Base-by-base conservation (phyloP, 176 grass and related monocot species). In the Lolium multiflorum region DNA sequence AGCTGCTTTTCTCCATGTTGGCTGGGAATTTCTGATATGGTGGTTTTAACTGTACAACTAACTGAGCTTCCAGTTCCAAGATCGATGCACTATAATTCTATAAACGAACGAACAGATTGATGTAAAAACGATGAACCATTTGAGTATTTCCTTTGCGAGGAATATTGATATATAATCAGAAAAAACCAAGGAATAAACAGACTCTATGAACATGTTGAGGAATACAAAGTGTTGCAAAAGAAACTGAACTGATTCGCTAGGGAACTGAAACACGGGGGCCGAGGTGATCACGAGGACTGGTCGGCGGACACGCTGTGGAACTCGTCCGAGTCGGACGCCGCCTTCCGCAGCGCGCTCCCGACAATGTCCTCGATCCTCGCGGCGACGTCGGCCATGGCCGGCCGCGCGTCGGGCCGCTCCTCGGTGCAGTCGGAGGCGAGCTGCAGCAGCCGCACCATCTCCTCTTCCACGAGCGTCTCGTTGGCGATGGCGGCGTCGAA, bases 401-500 rank as follows among this genome's bases (percentile, higher is more conserved):
- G 94, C 57, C 94, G 84, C 44, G 26, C 61, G 56, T 90, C 94
- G 7, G 89, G 85, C 31, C 10, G 79, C 4, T 60, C 58, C 9
- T 77, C 82, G 24, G 92, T 70, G 87, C 94, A 97, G 0, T 92
- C 91, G 39, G n/a, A 21, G 78, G 69, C 94, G 25, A 97, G 73
- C 85, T 72, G 84, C 58, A 97, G 87, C 28, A 97, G 62, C 21
- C 82, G 74, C 60, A 90, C 21, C 91, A 94, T 97, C 50, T 97
- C 94, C 44, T 91, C 88, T 76, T 85, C 84, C 2, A 87, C 46
- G 39, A 35, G 88, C 74, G 87, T 62, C 67, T 92, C 82, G 59
- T 87, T 68, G 20, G 85, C 85, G 35, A 96, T 84, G 65, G 28
- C 48, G 81, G 86, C 81, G 78, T 96, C 97, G 60, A 96, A 99